A percentile compares a stretch with the other conserved stretches of the same genome.
Evolutionary conservation across 768 basidiomycete genomes (phyloP).

Genomic region (Astraeus odoratus): DNA sequence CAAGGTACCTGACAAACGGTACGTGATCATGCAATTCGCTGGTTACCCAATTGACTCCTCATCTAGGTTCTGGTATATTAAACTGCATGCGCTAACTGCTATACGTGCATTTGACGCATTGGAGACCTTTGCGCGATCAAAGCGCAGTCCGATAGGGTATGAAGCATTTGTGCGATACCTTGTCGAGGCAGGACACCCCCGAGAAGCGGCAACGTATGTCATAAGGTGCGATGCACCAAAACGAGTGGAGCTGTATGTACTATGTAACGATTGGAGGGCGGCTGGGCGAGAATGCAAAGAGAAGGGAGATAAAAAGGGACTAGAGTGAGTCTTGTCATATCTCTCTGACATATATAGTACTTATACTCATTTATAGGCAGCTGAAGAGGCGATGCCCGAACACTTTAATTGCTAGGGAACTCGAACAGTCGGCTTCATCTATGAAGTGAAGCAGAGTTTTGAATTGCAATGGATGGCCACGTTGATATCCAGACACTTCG

Average conservation of each 20-base stretch:
- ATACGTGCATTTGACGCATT: slow-evolving; percentile 80
- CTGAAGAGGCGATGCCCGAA: slow-evolving; percentile 72
- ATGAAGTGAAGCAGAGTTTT: slow-evolving; percentile 50
- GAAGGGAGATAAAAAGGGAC: slow-evolving; percentile 70
- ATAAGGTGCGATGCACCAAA: slow-evolving; percentile 77
- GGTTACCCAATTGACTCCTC: not conserved
- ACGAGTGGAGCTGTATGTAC: slow-evolving; percentile 80
- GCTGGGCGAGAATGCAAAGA: slow-evolving; percentile 91
- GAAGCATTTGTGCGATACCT: slow-evolving; percentile 83
- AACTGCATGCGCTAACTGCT: slow-evolving; percentile 76
- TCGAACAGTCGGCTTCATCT: slow-evolving; percentile 54
- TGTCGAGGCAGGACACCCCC: slow-evolving; percentile 62
- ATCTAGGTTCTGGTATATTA: slow-evolving; percentile 87
- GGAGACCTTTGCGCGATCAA: slow-evolving; percentile 80
- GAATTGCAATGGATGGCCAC: no score
- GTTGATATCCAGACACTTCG: no score
- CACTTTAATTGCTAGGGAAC: slow-evolving; percentile 69
- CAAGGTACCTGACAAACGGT: slow-evolving; percentile 95
- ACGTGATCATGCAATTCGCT: slow-evolving; percentile 10
- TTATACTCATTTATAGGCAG: slow-evolving; percentile 40
- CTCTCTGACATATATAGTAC: slow-evolving; percentile 5
- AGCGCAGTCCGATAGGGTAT: slow-evolving; percentile 91
- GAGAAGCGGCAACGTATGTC: slow-evolving; percentile 75
- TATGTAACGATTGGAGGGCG: slow-evolving; percentile 84
- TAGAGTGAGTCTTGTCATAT: slow-evolving; percentile 60